phyloP scores from a whole-genome alignment of 257 asterid genomes.

The Leptodermis oblonga region DNA sequence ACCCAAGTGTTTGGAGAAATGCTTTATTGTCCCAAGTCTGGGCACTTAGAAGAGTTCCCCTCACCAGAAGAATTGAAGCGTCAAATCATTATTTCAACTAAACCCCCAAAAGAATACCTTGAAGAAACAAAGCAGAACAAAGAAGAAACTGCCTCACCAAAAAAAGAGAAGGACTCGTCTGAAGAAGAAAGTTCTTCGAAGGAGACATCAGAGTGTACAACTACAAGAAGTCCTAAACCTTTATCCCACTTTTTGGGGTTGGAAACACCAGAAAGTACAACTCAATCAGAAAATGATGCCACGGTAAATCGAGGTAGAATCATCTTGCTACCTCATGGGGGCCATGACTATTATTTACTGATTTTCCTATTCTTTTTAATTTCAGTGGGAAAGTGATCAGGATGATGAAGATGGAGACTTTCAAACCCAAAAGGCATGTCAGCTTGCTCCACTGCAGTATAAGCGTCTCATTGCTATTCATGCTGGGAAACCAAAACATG shows the following conservation, averaged over 20 bases:
- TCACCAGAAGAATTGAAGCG: constrained; percentile 74
- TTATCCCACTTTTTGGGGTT: not conserved
- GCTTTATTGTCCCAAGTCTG: constrained; percentile 65
- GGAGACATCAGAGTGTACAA: constrained; percentile 13
- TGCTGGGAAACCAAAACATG: constrained; percentile 73
- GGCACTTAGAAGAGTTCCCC: constrained; percentile 63
- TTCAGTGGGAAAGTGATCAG: constrained; percentile 20
- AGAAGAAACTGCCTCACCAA: constrained; percentile 38
- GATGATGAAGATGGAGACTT: constrained; percentile 52
- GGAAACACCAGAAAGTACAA: constrained; percentile 12
- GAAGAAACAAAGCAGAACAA: constrained; percentile 46
- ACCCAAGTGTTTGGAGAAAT: constrained; percentile 76
- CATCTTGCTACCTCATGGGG: not conserved
- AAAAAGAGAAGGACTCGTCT: constrained; percentile 41
- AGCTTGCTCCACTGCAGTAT: constrained; percentile 41
- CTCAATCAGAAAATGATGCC: constrained; percentile 32
- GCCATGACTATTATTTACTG: not conserved
- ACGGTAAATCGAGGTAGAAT: constrained; percentile 30
- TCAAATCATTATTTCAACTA: constrained; percentile 75
- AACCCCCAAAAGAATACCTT: constrained; percentile 89
- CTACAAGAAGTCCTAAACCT: not conserved
- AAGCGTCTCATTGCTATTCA: constrained; percentile 70
- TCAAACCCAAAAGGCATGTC: constrained; percentile 31
- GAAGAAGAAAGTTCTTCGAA: constrained; percentile 42
- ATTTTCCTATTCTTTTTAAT: not conserved